Evolutionary conservation across 2,329 filamentous ascomycete genomes (phyloP), one percentile per base, ranked within the genome.

Genomic region (Phaeoacremonium minimum): DNA sequence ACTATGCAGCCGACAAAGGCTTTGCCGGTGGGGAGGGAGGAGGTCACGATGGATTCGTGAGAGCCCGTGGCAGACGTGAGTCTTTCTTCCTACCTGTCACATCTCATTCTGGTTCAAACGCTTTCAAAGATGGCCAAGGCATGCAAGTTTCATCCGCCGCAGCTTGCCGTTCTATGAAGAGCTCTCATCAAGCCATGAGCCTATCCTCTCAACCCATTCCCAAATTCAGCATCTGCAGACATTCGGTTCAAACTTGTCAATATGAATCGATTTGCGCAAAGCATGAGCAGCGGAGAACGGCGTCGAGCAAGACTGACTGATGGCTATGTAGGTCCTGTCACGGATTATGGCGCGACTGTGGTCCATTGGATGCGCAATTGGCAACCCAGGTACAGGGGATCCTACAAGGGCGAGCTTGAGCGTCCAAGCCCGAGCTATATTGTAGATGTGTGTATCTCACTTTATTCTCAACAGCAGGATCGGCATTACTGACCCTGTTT

Each of bases 281-380:
- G n/a, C n/a, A n/a, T n/a, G n/a, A n/a, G n/a, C n/a, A n/a, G n/a
- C n/a, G n/a, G n/a, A n/a, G n/a, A n/a, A n/a, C n/a, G n/a, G n/a
- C n/a, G n/a, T n/a, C n/a, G n/a, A n/a, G n/a, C n/a, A n/a, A n/a
- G n/a, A n/a, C n/a, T n/a, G n/a, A n/a, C n/a, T n/a, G n/a, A n/a
- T n/a, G n/a, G 32, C 30, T 32, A 35, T 48, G 37, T 44, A 95
- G 88, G 89, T 46, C 85, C 89, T 30, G 87, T 95, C 12, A 96
- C 90, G 30, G 90, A 96, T 62, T 95, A 95, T 73, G 85, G 88
- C 52, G 84, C 90, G 16, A 93, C 88, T 8, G 77, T 95, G 58
- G 83, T 86, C 35, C 87, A 94, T 61, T 98, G 88, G 87, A 87
- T 95, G 76, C 84, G 85, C 53, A 80, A 88, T 54, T 80, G 91